Evolutionary conservation across 345 rosid genomes (phyloP), one percentile per base, ranked within the genome.

Genomic region (Citrus mangshanensis): DNA sequence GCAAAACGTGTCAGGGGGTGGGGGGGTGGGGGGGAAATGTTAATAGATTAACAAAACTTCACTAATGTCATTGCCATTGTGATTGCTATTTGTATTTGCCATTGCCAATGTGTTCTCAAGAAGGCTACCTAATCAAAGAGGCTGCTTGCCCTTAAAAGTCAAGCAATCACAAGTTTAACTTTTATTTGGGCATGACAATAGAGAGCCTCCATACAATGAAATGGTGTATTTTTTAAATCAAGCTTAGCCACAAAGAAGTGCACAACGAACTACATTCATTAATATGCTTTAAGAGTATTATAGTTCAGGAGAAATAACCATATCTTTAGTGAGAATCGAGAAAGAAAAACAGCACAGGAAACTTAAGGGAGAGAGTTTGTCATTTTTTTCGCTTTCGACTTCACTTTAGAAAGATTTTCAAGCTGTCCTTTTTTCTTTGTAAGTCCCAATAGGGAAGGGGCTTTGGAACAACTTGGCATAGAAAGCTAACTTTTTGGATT

Each of bases 1-100:
- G 86, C 77, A 72, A 62, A 16, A 64, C 19, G 68, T 9, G 65
- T 28, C 77, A 35, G 38, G 13, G 24, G 64, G 27, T 18, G 9
- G 61, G 28, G 22, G 30, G 38, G 13, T 21, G 64, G 27, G 22
- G 9, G 61, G 28, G 22, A 56, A 13, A 9, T 34, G 4, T 32
- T 24, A 72, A 49, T 24, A 35, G 18, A 62, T 46, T 14, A 32
- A 46, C 37, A 9, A 51, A 76, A 55, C 37, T 63, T 67, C 54
- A n/a, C 24, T 10, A 14, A 19, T 40, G 46, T 40, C 37, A 28
- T 70, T 37, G 14, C 35, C 5, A 6, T 18, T 32, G 21, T 22
- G 21, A 35, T 35, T 35, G 46, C 65, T 56, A 72, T 32, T 54
- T 51, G 19, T 25, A 19, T 60, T 25, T 61, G 35, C 6, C 68